Percentiles rank a stretch among this genome's conserved stretches.
phyloP scores from a whole-genome alignment of 129 eudicot species.

The Centrapalus pauciflorus region DNA sequence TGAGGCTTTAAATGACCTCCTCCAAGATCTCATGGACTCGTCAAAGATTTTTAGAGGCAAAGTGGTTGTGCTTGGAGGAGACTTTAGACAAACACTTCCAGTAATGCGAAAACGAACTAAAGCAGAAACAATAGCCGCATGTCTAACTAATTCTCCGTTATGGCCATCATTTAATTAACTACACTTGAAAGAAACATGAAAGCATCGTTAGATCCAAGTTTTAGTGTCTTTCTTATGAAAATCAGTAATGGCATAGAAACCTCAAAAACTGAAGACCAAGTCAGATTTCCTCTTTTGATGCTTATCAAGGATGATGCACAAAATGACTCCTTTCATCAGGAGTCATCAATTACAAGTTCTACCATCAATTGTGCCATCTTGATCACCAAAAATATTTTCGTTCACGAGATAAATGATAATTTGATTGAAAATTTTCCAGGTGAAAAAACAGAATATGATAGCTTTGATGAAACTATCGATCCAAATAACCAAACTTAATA shows the following conservation, averaged over 20 bases:
- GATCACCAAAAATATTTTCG: constrained; percentile 1
- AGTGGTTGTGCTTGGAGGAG: constrained; percentile 21
- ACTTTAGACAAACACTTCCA: constrained; percentile 17
- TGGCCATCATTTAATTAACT: constrained; percentile 6
- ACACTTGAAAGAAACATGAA: constrained; percentile 1
- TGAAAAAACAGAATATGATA: background rate
- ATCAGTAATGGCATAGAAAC: constrained; percentile 15
- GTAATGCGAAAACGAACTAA: background rate
- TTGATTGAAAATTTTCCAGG: constrained; percentile 3
- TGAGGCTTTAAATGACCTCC: background rate
- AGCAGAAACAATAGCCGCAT: background rate
- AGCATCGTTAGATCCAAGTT: background rate
- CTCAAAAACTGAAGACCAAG: background rate
- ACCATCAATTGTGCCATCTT: constrained; percentile 3
- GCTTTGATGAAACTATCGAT: background rate
- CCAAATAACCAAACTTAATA: constrained; percentile 1
- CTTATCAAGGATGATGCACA: background rate
- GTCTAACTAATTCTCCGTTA: background rate
- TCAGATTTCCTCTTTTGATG: background rate
- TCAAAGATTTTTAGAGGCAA: constrained; percentile 15
- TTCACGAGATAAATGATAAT: constrained; percentile 10
- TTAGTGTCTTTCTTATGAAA: background rate
- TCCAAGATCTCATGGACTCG: background rate
- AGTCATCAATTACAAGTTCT: background rate
- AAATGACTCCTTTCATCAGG: too few relatives aligned